These are phyloP conservation scores for Rhodocollybia butyracea DNA, from an alignment of 768 basidiomycete genomes.

Conservation along the genomic window DNA sequence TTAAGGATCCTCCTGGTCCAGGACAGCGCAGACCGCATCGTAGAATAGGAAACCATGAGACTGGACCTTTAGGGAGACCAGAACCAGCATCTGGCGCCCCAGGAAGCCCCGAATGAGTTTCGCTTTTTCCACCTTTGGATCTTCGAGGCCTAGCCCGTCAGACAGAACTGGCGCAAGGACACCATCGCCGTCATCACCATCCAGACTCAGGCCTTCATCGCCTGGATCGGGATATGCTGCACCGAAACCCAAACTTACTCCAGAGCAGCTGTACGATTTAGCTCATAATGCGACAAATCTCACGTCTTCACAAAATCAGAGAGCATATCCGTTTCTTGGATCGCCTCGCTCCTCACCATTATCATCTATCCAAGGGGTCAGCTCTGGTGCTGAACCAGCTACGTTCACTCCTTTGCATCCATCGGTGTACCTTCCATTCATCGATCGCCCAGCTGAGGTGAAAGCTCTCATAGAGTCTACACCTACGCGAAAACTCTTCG, in stretches of 20 bases:
- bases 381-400: conserved; percentile 34
- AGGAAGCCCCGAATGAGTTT: conserved; percentile 46
- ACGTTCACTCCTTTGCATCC: conserved; percentile 75
- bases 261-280: conserved; percentile 74
- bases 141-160: conserved; percentile 15
- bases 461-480: conserved; percentile 57
- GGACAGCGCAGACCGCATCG: conserved; percentile 26
- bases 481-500: conserved; percentile 68
- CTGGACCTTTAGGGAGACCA: conserved; percentile 20
- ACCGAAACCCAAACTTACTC: conserved; percentile 50
- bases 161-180: conserved; percentile 21
- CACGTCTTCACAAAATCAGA: conserved; percentile 21
- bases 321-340: conserved; percentile 14
- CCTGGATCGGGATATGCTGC: conserved; percentile 21
- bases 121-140: conserved; percentile 63
- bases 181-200: conserved; percentile 32
- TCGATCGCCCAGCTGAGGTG: conserved; percentile 80
- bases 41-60: conserved; percentile 23
- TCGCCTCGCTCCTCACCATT: conserved; percentile 10
- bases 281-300: conserved; percentile 59
- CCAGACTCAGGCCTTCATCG: conserved; percentile 49
- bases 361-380: neutral
- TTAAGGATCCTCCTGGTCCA: conserved; percentile 32
- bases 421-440: conserved; percentile 80
- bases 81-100: conserved; percentile 14